Evolutionary conservation across 345 rosid genomes (phyloP).

Genomic region (Geranium rotundifolium): DNA sequence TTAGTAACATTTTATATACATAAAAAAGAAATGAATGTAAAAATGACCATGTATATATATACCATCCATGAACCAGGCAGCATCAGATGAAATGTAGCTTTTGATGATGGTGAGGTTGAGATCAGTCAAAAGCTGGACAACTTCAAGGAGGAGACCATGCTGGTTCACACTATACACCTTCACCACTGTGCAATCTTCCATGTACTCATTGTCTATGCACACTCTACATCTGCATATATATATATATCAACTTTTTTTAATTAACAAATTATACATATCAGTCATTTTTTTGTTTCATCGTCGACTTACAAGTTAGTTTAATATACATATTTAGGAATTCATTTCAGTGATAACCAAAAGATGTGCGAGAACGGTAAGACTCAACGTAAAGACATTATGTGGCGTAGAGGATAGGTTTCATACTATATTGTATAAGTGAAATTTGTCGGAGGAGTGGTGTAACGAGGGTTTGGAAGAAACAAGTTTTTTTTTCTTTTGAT

Average conservation of each 20-base stretch:
- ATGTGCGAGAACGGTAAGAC: no score
- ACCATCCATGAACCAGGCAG: constrained; percentile 89
- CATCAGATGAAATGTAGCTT: constrained; percentile 66
- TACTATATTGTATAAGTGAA: no score
- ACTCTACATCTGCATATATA: constrained; percentile 49
- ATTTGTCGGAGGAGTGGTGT: no score
- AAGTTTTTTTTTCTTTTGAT: no score
- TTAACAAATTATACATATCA: neutral
- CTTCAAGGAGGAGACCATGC: constrained; percentile 68
- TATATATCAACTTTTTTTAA: neutral
- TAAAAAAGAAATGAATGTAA: no score
- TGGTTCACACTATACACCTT: constrained; percentile 66
- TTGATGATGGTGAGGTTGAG: constrained; percentile 52
- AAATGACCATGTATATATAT: neutral
- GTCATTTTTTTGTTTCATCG: neutral
- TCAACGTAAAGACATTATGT: no score
- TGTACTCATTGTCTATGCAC: constrained; percentile 58
- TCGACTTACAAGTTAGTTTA: no score
- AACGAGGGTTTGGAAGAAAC: no score
- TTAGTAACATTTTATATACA: neutral
- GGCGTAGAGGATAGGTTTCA: no score
- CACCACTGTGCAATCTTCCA: constrained; percentile 56
- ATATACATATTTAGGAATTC: neutral
- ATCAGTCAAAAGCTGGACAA: constrained; percentile 66
- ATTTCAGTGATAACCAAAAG: no score